These are phyloP conservation scores for Phytophthora macrochlamydospora DNA, from an alignment of 352 stramenopile genomes.

Conservation along the genomic window DNA sequence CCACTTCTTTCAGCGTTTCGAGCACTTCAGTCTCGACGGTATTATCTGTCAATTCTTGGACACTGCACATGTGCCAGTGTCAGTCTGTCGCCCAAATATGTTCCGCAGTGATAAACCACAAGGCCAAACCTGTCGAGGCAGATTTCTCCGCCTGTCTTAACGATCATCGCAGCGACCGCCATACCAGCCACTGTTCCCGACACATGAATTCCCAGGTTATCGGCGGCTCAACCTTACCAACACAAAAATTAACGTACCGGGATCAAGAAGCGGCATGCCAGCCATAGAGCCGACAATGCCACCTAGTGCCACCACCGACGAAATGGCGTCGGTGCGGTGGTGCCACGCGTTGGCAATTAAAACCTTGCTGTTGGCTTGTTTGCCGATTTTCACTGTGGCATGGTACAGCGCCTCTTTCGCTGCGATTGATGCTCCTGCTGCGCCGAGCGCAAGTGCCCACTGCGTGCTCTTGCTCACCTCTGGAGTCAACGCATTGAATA, in stretches of 20 bases:
- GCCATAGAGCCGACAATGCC: constrained; percentile 79
- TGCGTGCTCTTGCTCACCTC: constrained; percentile 60
- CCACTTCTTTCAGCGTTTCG: constrained; percentile 75
- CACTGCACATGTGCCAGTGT: constrained; percentile 34
- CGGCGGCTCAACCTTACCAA: too few species aligned
- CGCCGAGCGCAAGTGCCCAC: constrained; percentile 77
- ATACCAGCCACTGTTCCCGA: constrained; percentile 67
- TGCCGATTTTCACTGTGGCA: constrained; percentile 92
- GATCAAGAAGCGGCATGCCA: constrained; percentile 73
- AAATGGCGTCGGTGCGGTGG: constrained; percentile 90
- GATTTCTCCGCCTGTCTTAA: constrained; percentile 86
- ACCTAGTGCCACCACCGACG: constrained; percentile 85
- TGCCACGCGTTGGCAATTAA: constrained; percentile 99
- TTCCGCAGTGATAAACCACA: neutral
- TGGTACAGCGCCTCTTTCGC: constrained; percentile 95
- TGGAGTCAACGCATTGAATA: constrained; percentile 9
- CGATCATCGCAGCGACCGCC: constrained; percentile 88
- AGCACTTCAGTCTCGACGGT: constrained; percentile 83
- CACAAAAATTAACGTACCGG: constrained; percentile 36
- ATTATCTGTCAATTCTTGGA: constrained; percentile 87
- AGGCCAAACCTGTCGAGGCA: constrained; percentile 69
- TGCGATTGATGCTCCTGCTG: constrained; percentile 90
- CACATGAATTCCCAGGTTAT: too few species aligned
- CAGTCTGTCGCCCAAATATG: neutral
- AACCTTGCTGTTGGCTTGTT: constrained; percentile 93